phyloP scores from a whole-genome alignment of 192 early-diverging fungal genomes.

The Backusella tuberculispora region DNA sequence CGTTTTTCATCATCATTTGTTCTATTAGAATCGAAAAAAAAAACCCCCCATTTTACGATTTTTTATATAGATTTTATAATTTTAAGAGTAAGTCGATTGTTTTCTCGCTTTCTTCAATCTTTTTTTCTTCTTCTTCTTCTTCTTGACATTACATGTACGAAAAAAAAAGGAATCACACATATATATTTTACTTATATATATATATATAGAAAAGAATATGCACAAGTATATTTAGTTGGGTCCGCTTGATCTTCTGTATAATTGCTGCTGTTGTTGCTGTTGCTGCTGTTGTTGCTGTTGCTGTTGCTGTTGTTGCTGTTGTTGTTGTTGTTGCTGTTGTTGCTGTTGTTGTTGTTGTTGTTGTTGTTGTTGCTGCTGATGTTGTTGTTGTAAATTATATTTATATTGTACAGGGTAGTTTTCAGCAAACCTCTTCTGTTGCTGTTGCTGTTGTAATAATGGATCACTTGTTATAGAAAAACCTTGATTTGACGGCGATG shows the following conservation, averaged over 20 bases:
- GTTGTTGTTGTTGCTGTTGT: background rate
- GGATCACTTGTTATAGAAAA: constrained; percentile 15
- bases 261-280: background rate
- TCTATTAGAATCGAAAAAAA: background rate
- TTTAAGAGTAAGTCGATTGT: background rate
- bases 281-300: background rate
- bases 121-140: background rate
- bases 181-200: background rate
- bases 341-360: background rate
- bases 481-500: background rate
- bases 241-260: constrained; percentile 20
- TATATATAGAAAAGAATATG: background rate
- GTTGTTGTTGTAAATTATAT: background rate
- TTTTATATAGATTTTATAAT: background rate
- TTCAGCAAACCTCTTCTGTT: background rate
- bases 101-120: background rate
- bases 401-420: background rate
- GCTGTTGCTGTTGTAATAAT: constrained; percentile 8
- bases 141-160: background rate
- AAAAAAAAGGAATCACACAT: background rate
- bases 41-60: too few species aligned
- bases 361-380: background rate
- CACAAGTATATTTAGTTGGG: background rate
- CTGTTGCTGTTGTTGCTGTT: background rate
- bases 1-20: background rate